Evolutionary conservation across 1,284 basidiomycete species (phyloP).

Genomic region (Hortiboletus rubellus): DNA sequence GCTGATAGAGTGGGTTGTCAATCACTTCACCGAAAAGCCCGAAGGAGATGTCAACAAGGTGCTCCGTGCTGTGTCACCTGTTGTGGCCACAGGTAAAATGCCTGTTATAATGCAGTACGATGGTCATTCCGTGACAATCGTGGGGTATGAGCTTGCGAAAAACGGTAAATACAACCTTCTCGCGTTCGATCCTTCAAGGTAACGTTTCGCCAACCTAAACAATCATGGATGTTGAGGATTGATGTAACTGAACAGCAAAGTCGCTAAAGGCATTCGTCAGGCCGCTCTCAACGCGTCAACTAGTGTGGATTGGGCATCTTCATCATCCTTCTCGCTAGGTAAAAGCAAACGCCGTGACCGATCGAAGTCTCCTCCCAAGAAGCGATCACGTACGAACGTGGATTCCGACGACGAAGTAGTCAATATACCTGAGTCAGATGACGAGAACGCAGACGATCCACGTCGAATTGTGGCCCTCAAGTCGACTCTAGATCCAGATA

Average conservation of each 20-base stretch:
- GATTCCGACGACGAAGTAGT: slow-evolving; percentile 39
- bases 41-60: slow-evolving; percentile 47
- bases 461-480: slow-evolving; percentile 1
- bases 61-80: slow-evolving; percentile 47
- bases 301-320: not conserved
- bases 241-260: slow-evolving; percentile 20
- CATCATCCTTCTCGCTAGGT: slow-evolving; percentile 3
- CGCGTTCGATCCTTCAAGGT: slow-evolving; percentile 79
- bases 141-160: slow-evolving; percentile 74
- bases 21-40: slow-evolving; percentile 56
- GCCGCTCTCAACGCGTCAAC: slow-evolving; percentile 32
- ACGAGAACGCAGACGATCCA: slow-evolving; percentile 9
- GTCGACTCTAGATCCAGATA: slow-evolving; percentile 30
- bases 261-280: slow-evolving; percentile 31
- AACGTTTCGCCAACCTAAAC: not conserved
- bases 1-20: slow-evolving; percentile 64
- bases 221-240: slow-evolving; percentile 4
- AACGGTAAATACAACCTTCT: slow-evolving; percentile 63
- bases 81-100: slow-evolving; percentile 62
- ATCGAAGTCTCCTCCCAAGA: slow-evolving; percentile 24
- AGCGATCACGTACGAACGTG: slow-evolving; percentile 27
- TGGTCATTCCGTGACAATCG: slow-evolving; percentile 82
- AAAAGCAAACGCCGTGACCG: slow-evolving; percentile 23
- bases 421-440: slow-evolving; percentile 33
- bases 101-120: slow-evolving; percentile 79